Evolutionary conservation across 129 eudicot genomes (phyloP).

Genomic region (Apium graveolens): DNA sequence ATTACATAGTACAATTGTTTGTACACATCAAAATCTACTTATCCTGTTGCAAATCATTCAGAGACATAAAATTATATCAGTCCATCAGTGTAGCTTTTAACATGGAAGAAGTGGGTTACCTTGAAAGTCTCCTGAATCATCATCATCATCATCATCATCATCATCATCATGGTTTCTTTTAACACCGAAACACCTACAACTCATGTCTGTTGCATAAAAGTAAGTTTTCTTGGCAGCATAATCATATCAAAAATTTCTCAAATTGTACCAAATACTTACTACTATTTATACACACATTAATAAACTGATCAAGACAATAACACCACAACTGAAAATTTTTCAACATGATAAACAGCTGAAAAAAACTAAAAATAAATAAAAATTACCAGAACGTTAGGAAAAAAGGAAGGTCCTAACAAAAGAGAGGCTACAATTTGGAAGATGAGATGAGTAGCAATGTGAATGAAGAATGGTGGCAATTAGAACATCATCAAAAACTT

Average conservation of each 20-base stretch:
- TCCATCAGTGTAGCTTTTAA: neutral
- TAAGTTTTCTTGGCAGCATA: too few relatives aligned
- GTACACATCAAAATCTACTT: too few relatives aligned
- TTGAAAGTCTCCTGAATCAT: conserved; percentile 28
- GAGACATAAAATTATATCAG: neutral
- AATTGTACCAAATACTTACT: too few relatives aligned
- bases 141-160: conserved; percentile 22
- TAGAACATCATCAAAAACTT: neutral
- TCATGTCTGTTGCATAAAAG: conserved; percentile 9
- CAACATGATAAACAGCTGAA: neutral
- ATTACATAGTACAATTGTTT: too few relatives aligned
- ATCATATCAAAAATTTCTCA: too few relatives aligned
- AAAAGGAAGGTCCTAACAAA: neutral
- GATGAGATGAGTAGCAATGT: neutral
- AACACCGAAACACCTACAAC: conserved; percentile 46
- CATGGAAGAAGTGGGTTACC: conserved; percentile 19
- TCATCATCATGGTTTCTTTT: conserved; percentile 25
- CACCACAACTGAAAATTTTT: too few relatives aligned
- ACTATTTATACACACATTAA: too few relatives aligned
- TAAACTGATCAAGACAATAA: too few relatives aligned
- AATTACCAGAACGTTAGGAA: neutral
- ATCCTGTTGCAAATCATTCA: neutral
- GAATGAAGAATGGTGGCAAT: neutral
- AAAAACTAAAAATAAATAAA: neutral
- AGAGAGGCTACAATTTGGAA: neutral